A percentile compares a stretch with the other conserved stretches of the same genome.
phyloP scores from a whole-genome alignment of 2,329 filamentous ascomycete species.

The Fusarium tjaetaba region DNA sequence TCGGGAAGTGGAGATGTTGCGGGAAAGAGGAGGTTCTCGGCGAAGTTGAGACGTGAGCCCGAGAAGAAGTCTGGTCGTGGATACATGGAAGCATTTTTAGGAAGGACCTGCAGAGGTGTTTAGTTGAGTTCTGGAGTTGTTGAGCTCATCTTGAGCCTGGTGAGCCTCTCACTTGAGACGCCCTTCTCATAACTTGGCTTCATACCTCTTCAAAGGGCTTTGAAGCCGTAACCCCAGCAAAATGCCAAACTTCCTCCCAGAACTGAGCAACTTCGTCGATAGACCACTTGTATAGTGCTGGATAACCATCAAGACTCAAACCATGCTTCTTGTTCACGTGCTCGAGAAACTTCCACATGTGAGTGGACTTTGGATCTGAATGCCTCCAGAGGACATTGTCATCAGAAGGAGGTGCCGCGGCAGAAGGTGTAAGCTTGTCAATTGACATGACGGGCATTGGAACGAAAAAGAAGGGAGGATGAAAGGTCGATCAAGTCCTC shows the following conservation, averaged over 20 bases:
- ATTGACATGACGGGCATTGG: slow-evolving; percentile 42
- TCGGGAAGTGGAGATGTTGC: slow-evolving; percentile 53
- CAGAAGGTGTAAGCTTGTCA: slow-evolving; percentile 36
- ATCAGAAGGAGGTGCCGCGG: slow-evolving; percentile 24
- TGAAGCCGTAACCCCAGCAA: slow-evolving; percentile 78
- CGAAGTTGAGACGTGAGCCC: slow-evolving; percentile 85
- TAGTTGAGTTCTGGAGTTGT: slow-evolving; percentile 6
- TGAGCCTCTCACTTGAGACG: slow-evolving; percentile 19
- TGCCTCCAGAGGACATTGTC: slow-evolving; percentile 75
- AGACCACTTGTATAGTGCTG: slow-evolving; percentile 87
- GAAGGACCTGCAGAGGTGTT: slow-evolving; percentile 68
- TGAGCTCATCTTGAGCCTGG: not conserved
- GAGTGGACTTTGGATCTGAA: slow-evolving; percentile 71
- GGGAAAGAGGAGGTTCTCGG: slow-evolving; percentile 92
- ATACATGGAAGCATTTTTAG: slow-evolving; percentile 76
- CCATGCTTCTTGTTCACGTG: slow-evolving; percentile 74
- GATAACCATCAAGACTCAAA: slow-evolving; percentile 71
- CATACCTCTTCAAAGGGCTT: slow-evolving; percentile 68
- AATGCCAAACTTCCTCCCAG: slow-evolving; percentile 88
- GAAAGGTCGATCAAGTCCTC: not conserved
- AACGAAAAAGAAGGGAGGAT: not conserved
- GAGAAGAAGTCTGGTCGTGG: slow-evolving; percentile 88
- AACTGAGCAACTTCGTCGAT: slow-evolving; percentile 78
- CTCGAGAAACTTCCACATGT: slow-evolving; percentile 77
- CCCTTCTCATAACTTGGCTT: slow-evolving; percentile 1